These are phyloP conservation scores for Rhizophagus sp. DNA, from an alignment of 192 early-diverging fungal species.

Conservation along the genomic window DNA sequence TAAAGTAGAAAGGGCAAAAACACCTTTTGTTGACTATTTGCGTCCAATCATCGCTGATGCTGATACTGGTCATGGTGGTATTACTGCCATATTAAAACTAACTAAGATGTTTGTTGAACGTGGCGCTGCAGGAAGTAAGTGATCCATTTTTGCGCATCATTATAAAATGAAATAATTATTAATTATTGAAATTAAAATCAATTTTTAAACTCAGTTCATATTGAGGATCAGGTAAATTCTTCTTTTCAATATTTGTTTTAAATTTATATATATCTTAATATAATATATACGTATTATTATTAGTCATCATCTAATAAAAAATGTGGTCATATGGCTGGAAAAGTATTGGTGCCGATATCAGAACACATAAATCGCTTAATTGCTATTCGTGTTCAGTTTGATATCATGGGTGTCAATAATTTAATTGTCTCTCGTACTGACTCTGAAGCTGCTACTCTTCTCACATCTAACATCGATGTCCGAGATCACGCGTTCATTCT, in stretches of 20 bases:
- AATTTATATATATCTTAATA: not conserved
- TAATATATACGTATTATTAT: slow-evolving; percentile 63
- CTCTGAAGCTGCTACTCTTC: slow-evolving; percentile 94
- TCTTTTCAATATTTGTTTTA: slow-evolving; percentile 64
- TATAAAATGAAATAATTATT: not conserved
- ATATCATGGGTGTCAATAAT: slow-evolving; percentile 98
- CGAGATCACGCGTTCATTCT: slow-evolving; percentile 97
- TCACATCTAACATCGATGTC: slow-evolving; percentile 94
- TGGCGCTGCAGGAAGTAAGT: slow-evolving; percentile 27
- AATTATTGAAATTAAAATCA: not conserved
- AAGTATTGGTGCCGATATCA: slow-evolving; percentile 95
- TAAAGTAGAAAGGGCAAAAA: slow-evolving; percentile 63
- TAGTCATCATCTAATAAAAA: slow-evolving; percentile 96
- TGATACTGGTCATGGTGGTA: slow-evolving; percentile 98
- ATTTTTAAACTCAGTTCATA: slow-evolving; percentile 1
- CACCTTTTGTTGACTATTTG: slow-evolving; percentile 83
- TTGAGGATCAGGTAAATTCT: slow-evolving; percentile 71
- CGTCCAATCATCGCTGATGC: slow-evolving; percentile 96
- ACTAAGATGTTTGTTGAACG: slow-evolving; percentile 32
- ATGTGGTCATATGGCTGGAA: slow-evolving; percentile 99
- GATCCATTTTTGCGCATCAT: not conserved
- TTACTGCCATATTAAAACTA: slow-evolving; percentile 67
- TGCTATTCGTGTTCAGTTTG: slow-evolving; percentile 93
- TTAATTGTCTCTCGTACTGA: slow-evolving; percentile 93
- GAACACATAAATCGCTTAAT: slow-evolving; percentile 85